Evolutionary conservation across 2,329 filamentous ascomycete genomes (phyloP).

Genomic region (Cercospora berteroae): DNA sequence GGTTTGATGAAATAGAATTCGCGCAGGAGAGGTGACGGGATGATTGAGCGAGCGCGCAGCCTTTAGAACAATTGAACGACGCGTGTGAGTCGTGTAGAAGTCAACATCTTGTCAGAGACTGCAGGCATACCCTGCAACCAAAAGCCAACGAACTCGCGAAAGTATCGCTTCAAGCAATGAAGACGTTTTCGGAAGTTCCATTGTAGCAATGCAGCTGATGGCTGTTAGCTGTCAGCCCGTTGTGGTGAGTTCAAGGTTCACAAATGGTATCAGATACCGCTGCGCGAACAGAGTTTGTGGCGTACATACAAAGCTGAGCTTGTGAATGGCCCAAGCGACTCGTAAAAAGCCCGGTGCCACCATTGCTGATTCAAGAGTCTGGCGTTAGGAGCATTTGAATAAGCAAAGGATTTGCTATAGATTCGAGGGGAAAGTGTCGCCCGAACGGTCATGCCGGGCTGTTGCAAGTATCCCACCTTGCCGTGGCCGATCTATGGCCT

Average conservation of each 20-base stretch:
- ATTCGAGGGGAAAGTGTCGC: neutral
- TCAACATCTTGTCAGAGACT: neutral
- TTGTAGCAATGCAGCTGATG: neutral
- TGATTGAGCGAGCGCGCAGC: neutral
- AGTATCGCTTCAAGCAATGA: neutral
- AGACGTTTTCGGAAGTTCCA: neutral
- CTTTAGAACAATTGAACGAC: neutral
- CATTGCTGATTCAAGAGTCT: neutral
- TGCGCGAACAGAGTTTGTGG: neutral
- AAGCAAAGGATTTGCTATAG: neutral
- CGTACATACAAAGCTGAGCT: neutral
- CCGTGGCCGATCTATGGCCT: neutral
- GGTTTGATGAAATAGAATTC: neutral
- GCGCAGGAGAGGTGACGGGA: neutral
- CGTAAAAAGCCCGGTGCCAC: neutral
- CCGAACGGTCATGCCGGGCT: neutral
- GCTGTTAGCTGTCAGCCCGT: neutral
- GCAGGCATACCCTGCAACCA: neutral
- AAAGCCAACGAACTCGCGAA: neutral
- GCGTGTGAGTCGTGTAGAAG: conserved; percentile 1
- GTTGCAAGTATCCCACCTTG: neutral
- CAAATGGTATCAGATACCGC: conserved; percentile 9
- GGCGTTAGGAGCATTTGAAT: neutral
- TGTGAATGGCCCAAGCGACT: conserved; percentile 2
- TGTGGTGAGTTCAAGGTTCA: neutral